phyloP scores from a whole-genome alignment of 2,329 filamentous ascomycete species.

The Penicillium olsonii region DNA sequence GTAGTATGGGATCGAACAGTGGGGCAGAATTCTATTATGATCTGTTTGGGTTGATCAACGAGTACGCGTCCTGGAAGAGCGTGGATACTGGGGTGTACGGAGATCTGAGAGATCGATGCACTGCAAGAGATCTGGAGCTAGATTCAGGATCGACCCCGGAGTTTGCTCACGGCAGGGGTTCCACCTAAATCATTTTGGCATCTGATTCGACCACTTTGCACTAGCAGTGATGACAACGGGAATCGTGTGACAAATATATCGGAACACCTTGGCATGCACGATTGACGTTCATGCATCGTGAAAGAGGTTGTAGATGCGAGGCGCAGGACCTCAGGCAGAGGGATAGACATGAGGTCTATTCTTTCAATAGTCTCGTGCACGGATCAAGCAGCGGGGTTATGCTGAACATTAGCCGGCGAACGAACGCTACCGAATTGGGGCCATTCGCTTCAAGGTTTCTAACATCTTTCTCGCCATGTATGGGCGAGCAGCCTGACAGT shows the following conservation, averaged over 20 bases:
- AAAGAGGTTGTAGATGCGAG: not conserved
- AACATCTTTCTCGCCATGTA: slow-evolving; percentile 10
- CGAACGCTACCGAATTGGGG: not conserved
- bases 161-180: slow-evolving; percentile 4
- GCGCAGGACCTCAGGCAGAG: not conserved
- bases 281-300: slow-evolving; percentile 19
- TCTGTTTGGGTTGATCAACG: slow-evolving; percentile 1
- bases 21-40: slow-evolving; percentile 1
- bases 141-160: slow-evolving; percentile 16
- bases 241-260: slow-evolving; percentile 6
- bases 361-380: slow-evolving; percentile 28
- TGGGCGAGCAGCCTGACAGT: not conserved
- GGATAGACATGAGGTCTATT: not conserved
- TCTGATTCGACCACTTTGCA: slow-evolving; percentile 12
- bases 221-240: not conserved
- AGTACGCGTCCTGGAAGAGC: not conserved
- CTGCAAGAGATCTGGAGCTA: slow-evolving; percentile 25
- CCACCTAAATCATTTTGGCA: slow-evolving; percentile 4
- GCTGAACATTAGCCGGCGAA: slow-evolving; percentile 1
- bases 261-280: slow-evolving; percentile 19
- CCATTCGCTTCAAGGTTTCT: slow-evolving; percentile 1
- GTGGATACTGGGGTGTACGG: slow-evolving; percentile 1
- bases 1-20: slow-evolving; percentile 12
- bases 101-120: slow-evolving; percentile 22
- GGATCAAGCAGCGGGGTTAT: slow-evolving; percentile 16